phyloP scores from a whole-genome alignment of 257 asterid genomes.

The Striga asiatica region DNA sequence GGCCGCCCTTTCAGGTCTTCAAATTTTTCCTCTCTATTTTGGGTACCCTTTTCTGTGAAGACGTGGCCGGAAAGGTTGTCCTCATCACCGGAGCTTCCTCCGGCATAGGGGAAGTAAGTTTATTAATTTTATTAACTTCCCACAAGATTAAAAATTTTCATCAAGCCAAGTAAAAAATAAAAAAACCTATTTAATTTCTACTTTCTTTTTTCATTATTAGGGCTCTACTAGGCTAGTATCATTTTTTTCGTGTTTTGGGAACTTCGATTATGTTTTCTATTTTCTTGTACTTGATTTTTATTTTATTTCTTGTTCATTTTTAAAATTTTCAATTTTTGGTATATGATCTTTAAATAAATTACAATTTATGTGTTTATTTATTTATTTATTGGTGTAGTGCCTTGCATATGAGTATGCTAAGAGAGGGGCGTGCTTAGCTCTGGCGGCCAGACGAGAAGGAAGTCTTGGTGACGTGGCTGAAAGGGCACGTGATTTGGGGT shows the following conservation, averaged over 20 bases:
- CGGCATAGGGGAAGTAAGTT: conserved; percentile 75
- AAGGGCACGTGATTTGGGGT: conserved; percentile 34
- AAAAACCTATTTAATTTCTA: too few species aligned
- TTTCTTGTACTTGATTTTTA: too few species aligned
- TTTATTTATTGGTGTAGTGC: conserved; percentile 34
- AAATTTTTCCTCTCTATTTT: conserved; percentile 45
- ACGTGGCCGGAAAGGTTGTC: conserved; percentile 61
- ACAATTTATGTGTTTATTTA: too few species aligned
- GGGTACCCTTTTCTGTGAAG: conserved; percentile 43
- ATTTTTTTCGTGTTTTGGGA: too few species aligned
- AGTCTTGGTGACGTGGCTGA: conserved; percentile 46
- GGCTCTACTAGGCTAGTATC: too few species aligned
- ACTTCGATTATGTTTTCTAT: too few species aligned
- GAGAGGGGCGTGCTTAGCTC: conserved; percentile 49
- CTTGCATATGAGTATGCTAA: conserved; percentile 59
- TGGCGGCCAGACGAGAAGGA: conserved; percentile 48
- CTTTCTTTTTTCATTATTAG: too few species aligned
- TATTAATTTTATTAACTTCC: background rate
- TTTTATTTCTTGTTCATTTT: background rate
- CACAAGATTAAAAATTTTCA: too few species aligned
- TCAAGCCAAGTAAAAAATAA: too few species aligned
- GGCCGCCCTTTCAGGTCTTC: conserved; percentile 55
- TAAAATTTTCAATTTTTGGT: too few species aligned
- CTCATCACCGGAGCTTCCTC: conserved; percentile 90
- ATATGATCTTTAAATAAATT: too few species aligned